A percentile compares a stretch with the other conserved stretches of the same genome.
Evolutionary conservation across 495 filamentous ascomycete genomes (phyloP).

Genomic region (Hypomontagnella monticulosa): DNA sequence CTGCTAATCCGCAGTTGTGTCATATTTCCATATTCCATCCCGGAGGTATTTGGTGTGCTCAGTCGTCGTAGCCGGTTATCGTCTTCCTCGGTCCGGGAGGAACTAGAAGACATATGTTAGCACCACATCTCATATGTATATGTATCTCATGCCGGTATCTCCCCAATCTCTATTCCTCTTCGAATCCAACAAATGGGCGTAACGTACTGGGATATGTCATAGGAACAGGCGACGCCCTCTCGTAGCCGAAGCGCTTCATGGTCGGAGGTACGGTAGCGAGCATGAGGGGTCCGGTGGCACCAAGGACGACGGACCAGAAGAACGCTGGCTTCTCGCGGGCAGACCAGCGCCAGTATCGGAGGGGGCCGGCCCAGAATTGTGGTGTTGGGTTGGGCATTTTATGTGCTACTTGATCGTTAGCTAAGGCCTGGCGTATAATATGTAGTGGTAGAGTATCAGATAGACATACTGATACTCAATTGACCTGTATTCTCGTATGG

Average conservation of each 20-base stretch:
- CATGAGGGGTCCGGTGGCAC: slow-evolving; percentile 72
- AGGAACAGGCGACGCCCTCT: slow-evolving; percentile 74
- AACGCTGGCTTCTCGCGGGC: slow-evolving; percentile 85
- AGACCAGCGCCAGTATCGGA: slow-evolving; percentile 87
- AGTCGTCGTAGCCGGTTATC: slow-evolving; percentile 81
- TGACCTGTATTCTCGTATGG: slow-evolving; percentile 20
- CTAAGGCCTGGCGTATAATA: not conserved
- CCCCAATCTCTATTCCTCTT: no score
- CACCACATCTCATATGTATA: not conserved
- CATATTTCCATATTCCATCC: not conserved
- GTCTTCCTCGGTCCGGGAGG: slow-evolving; percentile 76
- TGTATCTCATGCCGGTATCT: no score
- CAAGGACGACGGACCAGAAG: slow-evolving; percentile 84
- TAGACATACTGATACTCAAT: slow-evolving; percentile 21
- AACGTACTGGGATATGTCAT: slow-evolving; percentile 90
- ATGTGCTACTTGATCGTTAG: not conserved
- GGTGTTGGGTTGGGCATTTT: slow-evolving; percentile 70
- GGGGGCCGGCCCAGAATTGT: slow-evolving; percentile 81
- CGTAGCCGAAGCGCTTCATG: slow-evolving; percentile 73
- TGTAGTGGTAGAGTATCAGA: not conserved
- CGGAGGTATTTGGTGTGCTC: slow-evolving; percentile 31
- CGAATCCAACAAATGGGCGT: no score
- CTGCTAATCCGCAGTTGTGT: not conserved
- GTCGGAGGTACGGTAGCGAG: slow-evolving; percentile 75
- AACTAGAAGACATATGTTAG: slow-evolving; percentile 61